Conservation (phyloP, 352 stramenopile genomes). For the Phytophthora niederhauseri region DNA sequence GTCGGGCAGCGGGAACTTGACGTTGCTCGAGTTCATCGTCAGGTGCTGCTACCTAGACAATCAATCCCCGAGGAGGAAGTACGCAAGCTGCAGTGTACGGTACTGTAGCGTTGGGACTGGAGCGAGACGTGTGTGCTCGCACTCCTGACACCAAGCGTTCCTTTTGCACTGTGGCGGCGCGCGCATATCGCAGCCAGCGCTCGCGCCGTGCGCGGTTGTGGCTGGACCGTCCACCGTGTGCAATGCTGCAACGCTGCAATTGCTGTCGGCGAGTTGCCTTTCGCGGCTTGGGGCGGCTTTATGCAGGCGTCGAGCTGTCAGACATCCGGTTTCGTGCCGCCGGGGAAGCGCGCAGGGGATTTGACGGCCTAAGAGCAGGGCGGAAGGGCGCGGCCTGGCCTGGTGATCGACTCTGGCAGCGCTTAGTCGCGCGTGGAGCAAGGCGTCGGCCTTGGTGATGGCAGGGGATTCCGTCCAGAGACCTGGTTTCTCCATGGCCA, state of each 20-base stretch:
- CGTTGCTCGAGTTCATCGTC: slow-evolving; percentile 32
- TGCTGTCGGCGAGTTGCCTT: slow-evolving; percentile 30
- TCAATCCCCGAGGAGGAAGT: too few species aligned
- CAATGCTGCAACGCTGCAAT: slow-evolving; percentile 45
- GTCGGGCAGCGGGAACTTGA: slow-evolving; percentile 47
- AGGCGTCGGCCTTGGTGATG: slow-evolving; percentile 11
- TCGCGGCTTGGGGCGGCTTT: slow-evolving; percentile 25
- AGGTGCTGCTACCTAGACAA: background rate
- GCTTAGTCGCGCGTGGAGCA: slow-evolving; percentile 24
- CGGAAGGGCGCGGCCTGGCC: background rate
- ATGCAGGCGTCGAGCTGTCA: slow-evolving; percentile 12
- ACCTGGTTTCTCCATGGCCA: slow-evolving; percentile 20
- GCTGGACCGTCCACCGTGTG: slow-evolving; percentile 34
- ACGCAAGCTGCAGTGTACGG: background rate
- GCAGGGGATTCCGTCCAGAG: slow-evolving; percentile 24
- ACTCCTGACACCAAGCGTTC: slow-evolving; percentile 23
- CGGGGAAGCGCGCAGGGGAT: slow-evolving; percentile 22
- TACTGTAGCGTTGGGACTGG: slow-evolving; percentile 2
- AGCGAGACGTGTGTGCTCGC: background rate
- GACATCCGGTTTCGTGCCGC: slow-evolving; percentile 30
- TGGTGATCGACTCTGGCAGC: slow-evolving; percentile 8
- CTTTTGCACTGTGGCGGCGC: slow-evolving; percentile 40
- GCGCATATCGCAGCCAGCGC: slow-evolving; percentile 16
- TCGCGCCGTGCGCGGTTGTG: slow-evolving; percentile 30
- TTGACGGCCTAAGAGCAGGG: slow-evolving; percentile 16